A percentile compares a stretch with the other conserved stretches of the same genome.
Conservation (phyloP, 305 asterid genomes). For the Fraxinus platypoda region DNA sequence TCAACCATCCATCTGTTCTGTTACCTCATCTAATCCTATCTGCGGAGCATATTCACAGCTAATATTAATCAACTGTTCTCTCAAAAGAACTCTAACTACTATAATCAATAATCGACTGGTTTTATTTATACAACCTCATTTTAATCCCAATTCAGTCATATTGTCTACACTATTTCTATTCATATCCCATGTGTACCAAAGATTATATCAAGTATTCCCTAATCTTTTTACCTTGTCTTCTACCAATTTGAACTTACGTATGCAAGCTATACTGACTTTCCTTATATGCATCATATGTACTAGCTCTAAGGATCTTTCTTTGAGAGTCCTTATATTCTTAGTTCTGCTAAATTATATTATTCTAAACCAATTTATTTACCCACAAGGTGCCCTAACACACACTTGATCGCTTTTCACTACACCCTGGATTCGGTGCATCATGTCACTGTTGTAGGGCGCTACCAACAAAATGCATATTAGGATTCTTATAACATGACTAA, state of each 20-base stretch:
- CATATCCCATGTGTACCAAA: background rate
- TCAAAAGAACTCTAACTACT: background rate
- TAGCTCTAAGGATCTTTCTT: background rate
- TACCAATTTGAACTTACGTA: background rate
- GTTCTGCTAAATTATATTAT: background rate
- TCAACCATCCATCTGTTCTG: background rate
- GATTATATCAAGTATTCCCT: background rate
- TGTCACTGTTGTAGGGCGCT: background rate
- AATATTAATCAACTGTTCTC: background rate
- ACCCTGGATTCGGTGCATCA: background rate
- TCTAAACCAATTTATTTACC: background rate
- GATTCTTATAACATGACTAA: background rate
- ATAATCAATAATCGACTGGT: background rate
- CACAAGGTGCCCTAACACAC: background rate
- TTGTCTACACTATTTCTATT: background rate
- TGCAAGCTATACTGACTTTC: background rate
- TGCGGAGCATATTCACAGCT: background rate
- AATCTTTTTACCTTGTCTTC: background rate
- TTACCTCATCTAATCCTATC: background rate
- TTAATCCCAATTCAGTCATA: background rate
- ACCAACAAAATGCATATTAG: background rate
- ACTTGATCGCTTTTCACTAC: background rate
- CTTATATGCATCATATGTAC: background rate
- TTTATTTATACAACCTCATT: background rate
- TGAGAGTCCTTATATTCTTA: background rate